A percentile compares a stretch with the other conserved stretches of the same genome.
These are phyloP conservation scores for Pachysandra terminalis DNA, from an alignment of 164 flowering plant species.

Conservation along the genomic window DNA sequence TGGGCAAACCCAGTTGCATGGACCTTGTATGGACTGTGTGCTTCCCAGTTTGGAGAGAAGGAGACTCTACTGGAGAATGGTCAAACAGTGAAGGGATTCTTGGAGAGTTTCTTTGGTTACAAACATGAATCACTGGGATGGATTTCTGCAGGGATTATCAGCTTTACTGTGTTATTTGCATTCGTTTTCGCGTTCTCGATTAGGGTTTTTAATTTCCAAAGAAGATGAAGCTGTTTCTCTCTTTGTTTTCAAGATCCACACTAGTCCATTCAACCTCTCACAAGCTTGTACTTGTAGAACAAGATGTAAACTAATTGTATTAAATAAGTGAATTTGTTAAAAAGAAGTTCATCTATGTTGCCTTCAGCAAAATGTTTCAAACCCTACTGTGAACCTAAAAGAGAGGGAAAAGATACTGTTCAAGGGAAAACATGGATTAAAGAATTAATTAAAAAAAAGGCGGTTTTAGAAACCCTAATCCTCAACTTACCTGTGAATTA, in stretches of 20 bases:
- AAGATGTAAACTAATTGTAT: no score
- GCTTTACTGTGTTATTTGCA: constrained; percentile 41
- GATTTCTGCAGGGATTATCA: constrained; percentile 31
- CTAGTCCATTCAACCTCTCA: no score
- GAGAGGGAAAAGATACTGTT: no score
- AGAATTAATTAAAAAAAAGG: no score
- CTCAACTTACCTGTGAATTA: no score
- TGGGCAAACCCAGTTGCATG: constrained; percentile 57
- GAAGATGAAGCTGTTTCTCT: constrained; percentile 18
- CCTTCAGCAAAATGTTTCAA: no score
- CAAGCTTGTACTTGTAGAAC: no score
- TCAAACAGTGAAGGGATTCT: constrained; percentile 26
- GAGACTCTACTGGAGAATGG: constrained; percentile 9
- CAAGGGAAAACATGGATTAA: not conserved
- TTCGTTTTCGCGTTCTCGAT: constrained; percentile 44
- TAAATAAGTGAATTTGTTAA: no score
- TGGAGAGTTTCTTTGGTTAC: constrained; percentile 40
- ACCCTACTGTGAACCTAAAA: no score
- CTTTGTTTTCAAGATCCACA: not conserved
- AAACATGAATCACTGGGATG: constrained; percentile 38
- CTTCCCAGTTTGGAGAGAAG: constrained; percentile 41
- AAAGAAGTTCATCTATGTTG: no score
- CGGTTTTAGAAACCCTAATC: no score
- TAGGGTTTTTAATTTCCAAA: constrained; percentile 59
- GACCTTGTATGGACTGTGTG: constrained; percentile 45